Conservation (phyloP, 2,329 filamentous ascomycete genomes). For the Aspergillus alliaceus region DNA sequence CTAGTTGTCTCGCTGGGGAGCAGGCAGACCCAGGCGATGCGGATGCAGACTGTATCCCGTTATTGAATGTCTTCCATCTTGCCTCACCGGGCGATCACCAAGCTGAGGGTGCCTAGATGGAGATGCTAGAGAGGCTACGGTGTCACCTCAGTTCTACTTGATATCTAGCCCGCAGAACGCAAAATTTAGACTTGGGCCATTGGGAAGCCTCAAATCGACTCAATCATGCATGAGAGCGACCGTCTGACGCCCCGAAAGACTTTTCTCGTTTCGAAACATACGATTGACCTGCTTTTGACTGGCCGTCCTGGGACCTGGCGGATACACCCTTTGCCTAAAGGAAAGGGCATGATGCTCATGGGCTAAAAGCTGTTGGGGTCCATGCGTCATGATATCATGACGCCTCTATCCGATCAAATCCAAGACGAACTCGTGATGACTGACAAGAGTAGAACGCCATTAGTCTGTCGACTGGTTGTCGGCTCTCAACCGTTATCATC, state of each 20-base stretch:
- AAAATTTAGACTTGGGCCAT: neutral
- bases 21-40: neutral
- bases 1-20: neutral
- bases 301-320: neutral
- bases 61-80: neutral
- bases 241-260: neutral
- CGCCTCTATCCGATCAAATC: neutral
- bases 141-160: neutral
- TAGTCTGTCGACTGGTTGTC: neutral
- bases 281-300: neutral
- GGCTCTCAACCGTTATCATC: neutral
- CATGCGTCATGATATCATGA: neutral
- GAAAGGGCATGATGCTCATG: neutral
- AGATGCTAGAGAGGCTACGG: neutral
- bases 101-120: neutral
- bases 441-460: neutral
- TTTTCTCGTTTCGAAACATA: neutral
- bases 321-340: neutral
- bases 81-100: constrained; percentile 4
- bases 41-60: neutral
- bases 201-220: neutral
- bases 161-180: neutral
- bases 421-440: neutral
- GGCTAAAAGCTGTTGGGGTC: neutral
- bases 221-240: neutral